A percentile compares a stretch with the other conserved stretches of the same genome.
Evolutionary conservation across 345 rosid genomes (phyloP).

Genomic region (Aquilaria malaccensis): DNA sequence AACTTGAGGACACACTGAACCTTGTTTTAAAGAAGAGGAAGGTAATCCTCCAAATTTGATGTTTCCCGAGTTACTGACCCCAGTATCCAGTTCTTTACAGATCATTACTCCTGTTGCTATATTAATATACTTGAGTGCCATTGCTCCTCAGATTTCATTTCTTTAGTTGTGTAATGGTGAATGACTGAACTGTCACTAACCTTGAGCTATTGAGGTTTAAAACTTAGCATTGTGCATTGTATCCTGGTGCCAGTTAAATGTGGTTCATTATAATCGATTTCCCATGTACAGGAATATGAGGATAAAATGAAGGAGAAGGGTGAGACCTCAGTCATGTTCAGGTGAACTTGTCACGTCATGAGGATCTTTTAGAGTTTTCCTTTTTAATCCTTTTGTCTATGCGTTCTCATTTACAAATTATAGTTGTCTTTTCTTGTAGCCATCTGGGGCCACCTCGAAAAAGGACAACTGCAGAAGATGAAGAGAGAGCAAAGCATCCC

Average conservation of each 20-base stretch:
- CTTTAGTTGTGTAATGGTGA: too few relatives aligned
- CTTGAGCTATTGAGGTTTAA: too few relatives aligned
- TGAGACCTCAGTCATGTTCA: slow-evolving; percentile 94
- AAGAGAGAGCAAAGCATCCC: slow-evolving; percentile 72
- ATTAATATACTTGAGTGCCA: too few relatives aligned
- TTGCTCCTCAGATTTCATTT: too few relatives aligned
- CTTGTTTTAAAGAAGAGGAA: slow-evolving; percentile 88
- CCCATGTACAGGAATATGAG: slow-evolving; percentile 55
- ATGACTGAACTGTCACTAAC: too few relatives aligned
- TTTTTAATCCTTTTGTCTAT: slow-evolving; percentile 5
- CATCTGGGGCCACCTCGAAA: slow-evolving; percentile 84
- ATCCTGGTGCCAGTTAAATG: too few relatives aligned
- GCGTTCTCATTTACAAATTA: slow-evolving; percentile 18
- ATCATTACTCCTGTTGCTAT: too few relatives aligned
- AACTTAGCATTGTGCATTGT: too few relatives aligned
- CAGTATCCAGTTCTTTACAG: too few relatives aligned
- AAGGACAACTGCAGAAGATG: slow-evolving; percentile 75
- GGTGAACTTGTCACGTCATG: slow-evolving; percentile 28
- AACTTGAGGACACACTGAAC: slow-evolving; percentile 92
- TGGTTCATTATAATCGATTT: not conserved
- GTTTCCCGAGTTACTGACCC: not conserved
- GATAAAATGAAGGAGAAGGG: slow-evolving; percentile 97
- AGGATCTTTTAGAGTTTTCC: slow-evolving; percentile 5
- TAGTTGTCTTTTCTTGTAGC: slow-evolving; percentile 43
- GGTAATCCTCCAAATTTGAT: slow-evolving; percentile 29